A percentile compares a stretch with the other conserved stretches of the same genome.
These are phyloP conservation scores for Rachicladosporium sp. DNA, from an alignment of 2,329 filamentous ascomycete genomes.

Conservation along the genomic window DNA sequence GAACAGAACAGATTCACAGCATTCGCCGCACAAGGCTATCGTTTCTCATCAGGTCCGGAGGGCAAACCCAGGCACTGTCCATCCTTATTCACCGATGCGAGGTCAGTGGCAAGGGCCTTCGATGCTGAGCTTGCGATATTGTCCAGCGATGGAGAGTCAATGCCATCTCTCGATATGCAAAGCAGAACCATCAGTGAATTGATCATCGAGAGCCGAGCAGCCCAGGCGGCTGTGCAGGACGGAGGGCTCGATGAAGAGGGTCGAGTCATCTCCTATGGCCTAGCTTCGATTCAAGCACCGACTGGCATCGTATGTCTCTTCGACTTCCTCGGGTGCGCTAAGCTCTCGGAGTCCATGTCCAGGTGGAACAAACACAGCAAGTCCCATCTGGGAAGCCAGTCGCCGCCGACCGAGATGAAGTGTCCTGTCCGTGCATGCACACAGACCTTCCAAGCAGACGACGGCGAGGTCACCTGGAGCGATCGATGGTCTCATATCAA, in stretches of 20 bases:
- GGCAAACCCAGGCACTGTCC: too few relatives aligned
- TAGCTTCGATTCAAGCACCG: background rate
- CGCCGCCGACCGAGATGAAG: slow-evolving; percentile 6
- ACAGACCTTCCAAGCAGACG: slow-evolving; percentile 1
- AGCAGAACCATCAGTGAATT: background rate
- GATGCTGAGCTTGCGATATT: too few relatives aligned
- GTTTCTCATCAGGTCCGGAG: too few relatives aligned
- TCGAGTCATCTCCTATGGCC: too few relatives aligned
- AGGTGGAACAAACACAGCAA: slow-evolving; percentile 11
- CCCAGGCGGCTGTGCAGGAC: background rate
- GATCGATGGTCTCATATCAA: slow-evolving; percentile 9
- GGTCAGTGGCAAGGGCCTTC: too few relatives aligned
- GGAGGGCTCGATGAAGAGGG: slow-evolving; percentile 1
- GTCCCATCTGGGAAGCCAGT: slow-evolving; percentile 7
- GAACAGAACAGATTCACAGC: too few relatives aligned
- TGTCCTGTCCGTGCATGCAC: slow-evolving; percentile 11
- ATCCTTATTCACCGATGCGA: too few relatives aligned
- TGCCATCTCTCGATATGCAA: slow-evolving; percentile 1
- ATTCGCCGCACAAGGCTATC: too few relatives aligned
- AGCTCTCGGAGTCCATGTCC: slow-evolving; percentile 1
- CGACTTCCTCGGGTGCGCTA: slow-evolving; percentile 10
- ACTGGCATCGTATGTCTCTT: slow-evolving; percentile 8
- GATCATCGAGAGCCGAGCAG: slow-evolving; percentile 2
- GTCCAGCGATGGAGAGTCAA: background rate
- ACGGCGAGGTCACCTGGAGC: slow-evolving; percentile 10